A percentile compares a stretch with the other conserved stretches of the same genome.
phyloP scores from a whole-genome alignment of 2,329 filamentous ascomycete genomes.

The Gliomastix tumulicola region DNA sequence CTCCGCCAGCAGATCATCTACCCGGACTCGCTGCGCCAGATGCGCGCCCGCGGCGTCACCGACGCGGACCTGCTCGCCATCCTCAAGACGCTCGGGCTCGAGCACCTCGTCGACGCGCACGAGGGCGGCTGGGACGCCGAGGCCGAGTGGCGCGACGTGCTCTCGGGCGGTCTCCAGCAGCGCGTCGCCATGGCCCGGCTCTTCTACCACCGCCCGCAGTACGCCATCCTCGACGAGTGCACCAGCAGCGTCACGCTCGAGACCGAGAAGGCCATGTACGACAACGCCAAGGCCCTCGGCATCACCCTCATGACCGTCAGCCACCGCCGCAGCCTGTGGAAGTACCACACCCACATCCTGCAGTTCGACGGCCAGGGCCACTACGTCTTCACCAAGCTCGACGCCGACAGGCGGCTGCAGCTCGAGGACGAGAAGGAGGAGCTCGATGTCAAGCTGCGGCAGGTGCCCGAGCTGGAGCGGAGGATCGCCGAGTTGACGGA shows the following conservation, averaged over 20 bases:
- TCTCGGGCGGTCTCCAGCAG: conserved; percentile 90
- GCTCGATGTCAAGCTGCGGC: conserved; percentile 74
- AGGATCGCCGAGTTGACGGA: conserved; percentile 72
- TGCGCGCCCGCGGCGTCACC: conserved; percentile 76
- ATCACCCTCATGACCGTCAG: conserved; percentile 97
- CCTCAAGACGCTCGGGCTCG: conserved; percentile 73
- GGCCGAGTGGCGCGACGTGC: conserved; percentile 92
- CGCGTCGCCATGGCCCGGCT: conserved; percentile 92
- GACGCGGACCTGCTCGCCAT: conserved; percentile 75
- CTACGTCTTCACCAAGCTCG: conserved; percentile 82
- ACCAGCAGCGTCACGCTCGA: conserved; percentile 93
- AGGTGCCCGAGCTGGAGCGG: conserved; percentile 82
- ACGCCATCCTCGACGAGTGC: conserved; percentile 95
- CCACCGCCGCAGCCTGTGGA: conserved; percentile 87
- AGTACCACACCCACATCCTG: conserved; percentile 89
- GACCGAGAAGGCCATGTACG: conserved; percentile 94
- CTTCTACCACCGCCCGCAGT: conserved; percentile 88
- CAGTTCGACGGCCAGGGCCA: conserved; percentile 95
- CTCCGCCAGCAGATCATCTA: conserved; percentile 97
- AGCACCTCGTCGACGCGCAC: conserved; percentile 71
- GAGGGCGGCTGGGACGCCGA: conserved; percentile 82
- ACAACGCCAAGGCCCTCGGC: conserved; percentile 82
- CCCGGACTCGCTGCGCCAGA: conserved; percentile 80
- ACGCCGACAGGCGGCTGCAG: conserved; percentile 76
- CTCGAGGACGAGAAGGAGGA: conserved; percentile 97